Evolutionary conservation across 179 eudicot genomes (phyloP), one percentile per base, ranked within the genome.

Genomic region (Beta corolliflora): DNA sequence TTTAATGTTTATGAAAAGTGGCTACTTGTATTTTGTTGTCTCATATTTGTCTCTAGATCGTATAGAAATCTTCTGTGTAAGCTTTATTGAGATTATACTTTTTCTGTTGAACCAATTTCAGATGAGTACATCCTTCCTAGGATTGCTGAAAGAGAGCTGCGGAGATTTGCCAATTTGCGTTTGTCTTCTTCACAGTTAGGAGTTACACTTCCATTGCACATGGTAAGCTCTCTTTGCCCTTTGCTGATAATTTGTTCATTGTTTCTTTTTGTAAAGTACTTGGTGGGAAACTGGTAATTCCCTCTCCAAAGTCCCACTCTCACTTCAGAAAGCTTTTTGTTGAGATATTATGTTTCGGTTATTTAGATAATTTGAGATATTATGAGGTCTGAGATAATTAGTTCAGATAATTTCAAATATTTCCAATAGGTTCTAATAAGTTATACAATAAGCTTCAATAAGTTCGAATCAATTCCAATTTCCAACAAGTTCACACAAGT

Each of bases 111-210:
- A 46, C 78, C 54, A 73, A 36, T 59, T 75, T 68, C 86, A 94
- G 99, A 92, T 85, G 99, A 94, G 79, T 96, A 94, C 82, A 92
- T 82, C 78, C 85, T 85, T 86, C 99, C 98, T 29, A 94, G 89
- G 92, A 94, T 95, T 84, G 98, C 97, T 77, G 99, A 95, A 89
- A 92, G 99, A 85, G 91, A 95, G 56, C 85, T 95, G 77, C 84
- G 96, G 73, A 88, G 90, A 84, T 95, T 90, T 83, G 94, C 94
- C 82, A 90, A 94, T 78, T 84, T 95, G 81, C 95, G 93, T 52
- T 77, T 78, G 36, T 84, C 91, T 79, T 91, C 97, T 70, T 90
- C 97, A 75, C 84, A 75, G 29, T 81, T 89, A 45, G 94, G 95
- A 82, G 87, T 85, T 80, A 76, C 52, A 65, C 86, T 87, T 79